phyloP scores from a whole-genome alignment of 176 grass and related monocot species.

The Dendrocalamus sinicus region DNA sequence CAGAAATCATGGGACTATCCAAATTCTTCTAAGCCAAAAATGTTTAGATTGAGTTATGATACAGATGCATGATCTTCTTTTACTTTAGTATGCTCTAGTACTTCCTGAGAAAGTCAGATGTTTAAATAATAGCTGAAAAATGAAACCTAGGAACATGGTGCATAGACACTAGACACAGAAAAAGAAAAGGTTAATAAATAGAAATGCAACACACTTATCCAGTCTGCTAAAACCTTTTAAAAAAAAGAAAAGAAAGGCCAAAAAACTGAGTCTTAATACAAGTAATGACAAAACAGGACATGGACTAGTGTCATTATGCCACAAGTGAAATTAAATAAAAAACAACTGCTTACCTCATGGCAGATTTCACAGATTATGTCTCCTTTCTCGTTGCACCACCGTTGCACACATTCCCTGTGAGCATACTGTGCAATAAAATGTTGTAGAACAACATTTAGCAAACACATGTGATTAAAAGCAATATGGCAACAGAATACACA shows the following conservation, averaged over 20 bases:
- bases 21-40: conserved; percentile 18
- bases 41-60: not conserved
- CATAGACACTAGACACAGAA: not conserved
- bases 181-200: not conserved
- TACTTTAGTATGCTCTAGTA: not conserved
- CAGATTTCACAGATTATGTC: conserved; percentile 94
- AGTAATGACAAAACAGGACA: not conserved
- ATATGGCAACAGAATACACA: not conserved
- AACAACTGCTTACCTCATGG: conserved; percentile 64
- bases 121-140: conserved; percentile 10
- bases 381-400: conserved; percentile 96
- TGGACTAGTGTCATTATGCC: not conserved
- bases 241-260: not conserved
- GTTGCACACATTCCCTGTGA: conserved; percentile 91
- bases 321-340: conserved; percentile 23
- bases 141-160: not conserved
- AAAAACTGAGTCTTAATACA: not conserved
- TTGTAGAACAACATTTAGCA: conserved; percentile 26
- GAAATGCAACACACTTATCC: not conserved
- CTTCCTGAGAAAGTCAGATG: not conserved
- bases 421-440: conserved; percentile 64
- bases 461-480: not conserved
- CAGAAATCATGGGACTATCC: not conserved
- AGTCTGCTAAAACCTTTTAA: not conserved
- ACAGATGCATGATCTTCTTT: not conserved